phyloP scores from a whole-genome alignment of 2,329 filamentous ascomycete species.

The Ilyonectria destructans region DNA sequence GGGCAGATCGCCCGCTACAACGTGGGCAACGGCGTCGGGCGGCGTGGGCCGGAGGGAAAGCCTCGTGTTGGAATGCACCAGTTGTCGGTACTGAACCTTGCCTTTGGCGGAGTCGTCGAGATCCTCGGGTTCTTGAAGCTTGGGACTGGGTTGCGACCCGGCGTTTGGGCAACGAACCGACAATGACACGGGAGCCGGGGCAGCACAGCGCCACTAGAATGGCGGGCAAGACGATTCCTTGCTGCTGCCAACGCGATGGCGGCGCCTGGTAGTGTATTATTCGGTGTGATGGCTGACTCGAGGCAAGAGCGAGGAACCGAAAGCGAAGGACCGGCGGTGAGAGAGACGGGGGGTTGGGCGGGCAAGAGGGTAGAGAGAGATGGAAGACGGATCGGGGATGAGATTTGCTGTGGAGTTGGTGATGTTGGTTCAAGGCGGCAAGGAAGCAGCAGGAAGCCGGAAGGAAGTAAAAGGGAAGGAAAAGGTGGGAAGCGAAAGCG shows the following conservation, averaged over 20 bases:
- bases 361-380: not conserved
- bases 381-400: not conserved
- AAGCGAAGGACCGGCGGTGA: not conserved
- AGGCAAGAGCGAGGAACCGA: not conserved
- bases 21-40: slow-evolving; percentile 44
- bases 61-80: slow-evolving; percentile 39
- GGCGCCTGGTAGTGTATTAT: slow-evolving; percentile 33
- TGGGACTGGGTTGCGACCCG: slow-evolving; percentile 20
- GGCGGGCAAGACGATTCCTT: slow-evolving; percentile 44
- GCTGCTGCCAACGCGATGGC: slow-evolving; percentile 37
- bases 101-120: slow-evolving; percentile 9
- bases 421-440: slow-evolving; percentile 3
- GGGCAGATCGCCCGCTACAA: slow-evolving; percentile 38
- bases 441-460: slow-evolving; percentile 30
- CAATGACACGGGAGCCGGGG: slow-evolving; percentile 39
- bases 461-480: slow-evolving; percentile 35
- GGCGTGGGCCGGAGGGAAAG: slow-evolving; percentile 39
- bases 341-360: not conserved
- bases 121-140: slow-evolving; percentile 24
- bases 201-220: slow-evolving; percentile 46
- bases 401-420: slow-evolving; percentile 1
- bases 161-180: slow-evolving; percentile 32
- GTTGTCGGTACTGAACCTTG: slow-evolving; percentile 32
- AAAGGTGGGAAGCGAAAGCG: slow-evolving; percentile 19
- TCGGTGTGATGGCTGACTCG: slow-evolving; percentile 23